Evolutionary conservation across 2,329 filamentous ascomycete genomes (phyloP), one percentile per base, ranked within the genome.

Genomic region (Hirsutella minnesotensis): DNA sequence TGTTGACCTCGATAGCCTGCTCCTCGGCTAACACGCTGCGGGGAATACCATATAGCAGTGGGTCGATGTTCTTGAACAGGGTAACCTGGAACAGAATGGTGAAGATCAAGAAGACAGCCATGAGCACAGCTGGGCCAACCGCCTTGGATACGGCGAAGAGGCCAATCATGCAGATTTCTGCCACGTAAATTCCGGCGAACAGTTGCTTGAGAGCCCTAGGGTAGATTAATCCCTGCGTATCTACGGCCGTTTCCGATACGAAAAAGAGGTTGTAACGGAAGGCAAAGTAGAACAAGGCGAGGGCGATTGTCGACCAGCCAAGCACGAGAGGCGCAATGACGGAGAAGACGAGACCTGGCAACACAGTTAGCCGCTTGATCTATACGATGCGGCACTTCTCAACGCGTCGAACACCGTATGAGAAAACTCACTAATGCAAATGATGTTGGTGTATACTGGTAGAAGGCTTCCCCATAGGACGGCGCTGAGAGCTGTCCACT

Each of bases 261-360:
- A 86, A 95, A 19, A 95, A 69, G 42, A 95, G 62, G 62, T 90
- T 89, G 72, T 95, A 94, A 31, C 84, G 77, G 67, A 88, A 94
- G 42, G 86, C 83, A 41, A 86, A 70, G 61, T 94, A 92, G 66
- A 94, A 86, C 39, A 94, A 67, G 35, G 70, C 75, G 48, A 95
- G 75, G 29, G 83, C 87, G 33, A 89, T 67, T 1, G 81, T 79
- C 0, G 86, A 84, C 61, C 94, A 94, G 35, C 81, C 79, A 16
- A 94, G 70, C 42, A 94, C 80, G 4, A 95, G 65, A 1, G 88
- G 88, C 1, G 87, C 84, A 51, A 95, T 89, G 51, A 84, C 81
- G 2, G 86, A 80, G 57, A 94, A 95, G 16, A 80, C 82, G 51
- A 95, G 81, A 38, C 69, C 69, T n/a, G n/a, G n/a, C n/a, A n/a